Evolutionary conservation across 768 basidiomycete species (phyloP), one percentile per base, ranked within the genome.

Genomic region (Boletus rubroflammeus): DNA sequence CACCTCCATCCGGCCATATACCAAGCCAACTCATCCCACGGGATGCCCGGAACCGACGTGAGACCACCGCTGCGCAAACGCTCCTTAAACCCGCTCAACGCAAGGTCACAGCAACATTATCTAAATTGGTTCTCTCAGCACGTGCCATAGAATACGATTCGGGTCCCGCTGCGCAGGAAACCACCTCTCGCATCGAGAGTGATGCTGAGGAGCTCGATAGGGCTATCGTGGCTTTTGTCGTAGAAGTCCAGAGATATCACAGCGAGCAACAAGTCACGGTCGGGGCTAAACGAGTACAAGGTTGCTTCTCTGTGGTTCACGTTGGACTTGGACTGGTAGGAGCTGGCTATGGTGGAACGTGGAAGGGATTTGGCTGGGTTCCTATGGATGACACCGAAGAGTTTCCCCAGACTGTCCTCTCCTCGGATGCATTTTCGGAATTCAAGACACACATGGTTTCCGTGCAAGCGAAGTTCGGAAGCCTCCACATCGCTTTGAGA

Each of bases 311-410:
- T 19, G 78, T 84, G 0, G 71, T 74, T 13, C 82, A 86, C 58
- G 71, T 93, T 42, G 93, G 93, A 0, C 69, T 85, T 17, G 88
- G 90, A 15, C 75, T 91, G n/a, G 79, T 89, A 34, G 93, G 93
- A 17, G 89, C 85, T 4, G 92, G 93, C 5, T 75, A 77, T 48
- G 91, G 79, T 23, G 90, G 80, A 9, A 74, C 76, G 21, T 94
- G 92, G 92, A 88, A 83, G 60, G 93, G 90, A 13, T 90, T 91
- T 59, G 93, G 93, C 32, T 94, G 86, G 79, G 81, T 88, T 39
- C 75, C 81, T 25, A 66, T 79, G 41, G 78, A 79, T 36, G 78
- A 79, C 29, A 75, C 78, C 7, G 74, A 75, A 19, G 76, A 76
- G 29, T 67, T 66, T 29, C 80, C 83, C 17, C 72, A 73, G 61